Percentiles rank a stretch among this genome's conserved stretches.
Evolutionary conservation across 2,329 filamentous ascomycete genomes (phyloP).

Genomic region (Hymenoscyphus repandus): DNA sequence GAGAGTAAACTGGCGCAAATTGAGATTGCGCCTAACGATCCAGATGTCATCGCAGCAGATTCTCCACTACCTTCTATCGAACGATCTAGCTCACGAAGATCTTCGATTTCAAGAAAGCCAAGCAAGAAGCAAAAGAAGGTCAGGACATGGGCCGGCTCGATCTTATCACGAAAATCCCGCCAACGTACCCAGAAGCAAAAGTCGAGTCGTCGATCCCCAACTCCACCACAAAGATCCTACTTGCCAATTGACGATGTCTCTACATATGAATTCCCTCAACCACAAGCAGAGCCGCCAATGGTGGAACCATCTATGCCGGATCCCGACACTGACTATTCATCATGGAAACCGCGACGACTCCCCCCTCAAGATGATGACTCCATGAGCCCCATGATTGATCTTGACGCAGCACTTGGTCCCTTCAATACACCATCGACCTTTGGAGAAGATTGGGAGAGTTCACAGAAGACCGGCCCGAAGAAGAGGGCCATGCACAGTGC

Average conservation of each 20-base stretch:
- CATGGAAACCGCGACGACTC: slow-evolving; percentile 36
- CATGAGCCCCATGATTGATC: slow-evolving; percentile 78
- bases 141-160: slow-evolving; percentile 53
- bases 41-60: slow-evolving; percentile 13
- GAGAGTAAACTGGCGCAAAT: slow-evolving; percentile 10
- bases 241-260: slow-evolving; percentile 24
- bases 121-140: slow-evolving; percentile 66
- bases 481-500: slow-evolving; percentile 74
- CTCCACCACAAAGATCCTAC: slow-evolving; percentile 37
- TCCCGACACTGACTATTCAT: slow-evolving; percentile 25
- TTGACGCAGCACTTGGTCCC: slow-evolving; percentile 88
- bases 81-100: slow-evolving; percentile 22
- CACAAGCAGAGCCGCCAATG: slow-evolving; percentile 4
- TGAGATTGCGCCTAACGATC: slow-evolving; percentile 9
- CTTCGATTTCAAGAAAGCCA: slow-evolving; percentile 28
- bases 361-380: slow-evolving; percentile 51
- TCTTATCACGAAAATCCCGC: slow-evolving; percentile 44
- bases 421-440: slow-evolving; percentile 73
- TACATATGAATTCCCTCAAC: slow-evolving; percentile 18
- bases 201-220: slow-evolving; percentile 35
- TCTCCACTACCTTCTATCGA: slow-evolving; percentile 23
- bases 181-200: slow-evolving; percentile 39
- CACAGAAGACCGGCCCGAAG: slow-evolving; percentile 49
- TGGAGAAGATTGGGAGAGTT: slow-evolving; percentile 62
- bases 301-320: slow-evolving; percentile 8